phyloP scores from a whole-genome alignment of 345 rosid species.

The Anacardium occidentale region DNA sequence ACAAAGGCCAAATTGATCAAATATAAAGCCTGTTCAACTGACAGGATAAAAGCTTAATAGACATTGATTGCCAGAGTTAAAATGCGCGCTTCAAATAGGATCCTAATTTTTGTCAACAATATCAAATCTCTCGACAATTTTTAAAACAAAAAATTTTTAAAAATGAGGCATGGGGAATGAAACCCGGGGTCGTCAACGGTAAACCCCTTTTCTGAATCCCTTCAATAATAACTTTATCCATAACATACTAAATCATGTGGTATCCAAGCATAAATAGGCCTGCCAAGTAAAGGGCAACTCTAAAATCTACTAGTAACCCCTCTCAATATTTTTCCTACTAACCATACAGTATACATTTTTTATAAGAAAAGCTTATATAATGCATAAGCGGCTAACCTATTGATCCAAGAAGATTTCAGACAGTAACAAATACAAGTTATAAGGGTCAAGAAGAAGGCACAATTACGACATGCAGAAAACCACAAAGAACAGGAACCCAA shows the following conservation, averaged over 20 bases:
- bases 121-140: neutral
- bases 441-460: conserved; percentile 4
- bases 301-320: neutral
- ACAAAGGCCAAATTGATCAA: neutral
- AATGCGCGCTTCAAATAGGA: neutral
- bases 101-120: neutral
- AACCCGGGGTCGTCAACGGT: neutral
- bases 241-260: neutral
- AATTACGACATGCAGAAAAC: conserved; percentile 1
- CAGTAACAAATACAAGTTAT: neutral
- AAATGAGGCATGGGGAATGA: neutral
- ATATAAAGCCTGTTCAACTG: neutral
- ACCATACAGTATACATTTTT: neutral
- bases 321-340: neutral
- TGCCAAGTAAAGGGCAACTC: neutral
- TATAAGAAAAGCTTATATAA: neutral
- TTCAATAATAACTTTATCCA: neutral
- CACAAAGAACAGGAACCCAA: neutral
- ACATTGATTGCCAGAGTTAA: neutral
- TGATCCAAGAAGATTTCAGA: neutral
- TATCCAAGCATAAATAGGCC: neutral
- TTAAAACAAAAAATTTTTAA: neutral
- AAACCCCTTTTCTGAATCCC: neutral
- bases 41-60: neutral
- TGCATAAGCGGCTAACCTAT: neutral